Evolutionary conservation across 164 flowering plant genomes (phyloP).

Genomic region (Tinospora cordifolia): DNA sequence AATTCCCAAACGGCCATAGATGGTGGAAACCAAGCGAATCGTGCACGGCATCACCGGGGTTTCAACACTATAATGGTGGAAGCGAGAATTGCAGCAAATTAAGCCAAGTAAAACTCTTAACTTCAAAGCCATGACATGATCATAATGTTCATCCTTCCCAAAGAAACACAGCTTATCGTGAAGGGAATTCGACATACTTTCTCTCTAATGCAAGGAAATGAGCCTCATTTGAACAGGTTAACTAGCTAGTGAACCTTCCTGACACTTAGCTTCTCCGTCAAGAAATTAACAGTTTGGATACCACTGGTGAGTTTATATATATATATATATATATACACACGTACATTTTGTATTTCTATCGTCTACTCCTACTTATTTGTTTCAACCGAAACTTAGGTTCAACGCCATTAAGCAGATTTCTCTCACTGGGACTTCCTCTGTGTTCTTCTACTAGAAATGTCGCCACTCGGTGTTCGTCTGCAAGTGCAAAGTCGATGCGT

Average conservation of each 20-base stretch:
- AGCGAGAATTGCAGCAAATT: background rate
- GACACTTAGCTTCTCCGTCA: background rate
- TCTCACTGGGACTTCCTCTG: background rate
- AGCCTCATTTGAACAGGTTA: background rate
- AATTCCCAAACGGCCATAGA: background rate
- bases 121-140: constrained; percentile 12
- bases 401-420: background rate
- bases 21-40: background rate
- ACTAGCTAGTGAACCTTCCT: background rate
- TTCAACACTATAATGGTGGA: background rate
- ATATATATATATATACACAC: background rate
- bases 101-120: constrained; percentile 1
- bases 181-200: constrained; percentile 3
- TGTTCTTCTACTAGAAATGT: constrained; percentile 3
- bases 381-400: background rate
- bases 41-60: constrained; percentile 5
- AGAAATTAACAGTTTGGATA: background rate
- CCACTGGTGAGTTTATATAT: background rate
- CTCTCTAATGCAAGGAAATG: constrained; percentile 11
- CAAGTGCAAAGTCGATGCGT: constrained; percentile 22
- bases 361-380: background rate
- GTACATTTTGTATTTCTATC: too few relatives aligned
- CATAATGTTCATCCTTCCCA: background rate
- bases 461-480: constrained; percentile 19
- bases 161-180: background rate